phyloP scores from a whole-genome alignment of 257 asterid genomes.

The Parsonsia alboflavescens region DNA sequence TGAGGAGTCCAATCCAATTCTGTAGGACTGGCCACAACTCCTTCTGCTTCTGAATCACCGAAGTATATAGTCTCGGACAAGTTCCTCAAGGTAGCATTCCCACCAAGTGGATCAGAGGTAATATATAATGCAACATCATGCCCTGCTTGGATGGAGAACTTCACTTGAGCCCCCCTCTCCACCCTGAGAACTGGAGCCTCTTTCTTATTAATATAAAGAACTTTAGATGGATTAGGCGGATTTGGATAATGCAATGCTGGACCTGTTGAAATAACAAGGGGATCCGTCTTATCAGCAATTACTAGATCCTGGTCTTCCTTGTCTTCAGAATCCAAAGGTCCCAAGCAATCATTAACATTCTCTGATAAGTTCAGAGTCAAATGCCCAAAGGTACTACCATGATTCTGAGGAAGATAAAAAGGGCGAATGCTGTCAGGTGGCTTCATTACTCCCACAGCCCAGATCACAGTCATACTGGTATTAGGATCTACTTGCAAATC shows the following conservation, averaged over 20 bases:
- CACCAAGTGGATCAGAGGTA: conserved; percentile 95
- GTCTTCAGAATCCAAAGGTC: conserved; percentile 87
- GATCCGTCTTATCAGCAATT: conserved; percentile 86
- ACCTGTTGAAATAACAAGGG: conserved; percentile 68
- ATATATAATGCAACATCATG: conserved; percentile 96
- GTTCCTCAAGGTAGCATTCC: conserved; percentile 90
- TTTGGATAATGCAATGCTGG: conserved; percentile 85
- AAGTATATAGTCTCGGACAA: conserved; percentile 75
- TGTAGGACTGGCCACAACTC: conserved; percentile 81
- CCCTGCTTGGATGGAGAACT: conserved; percentile 93
- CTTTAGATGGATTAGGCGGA: conserved; percentile 90
- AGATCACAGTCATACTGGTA: conserved; percentile 66
- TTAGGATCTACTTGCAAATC: conserved; percentile 52
- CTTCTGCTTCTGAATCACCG: conserved; percentile 94
- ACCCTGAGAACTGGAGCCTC: conserved; percentile 91
- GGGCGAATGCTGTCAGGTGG: conserved; percentile 93
- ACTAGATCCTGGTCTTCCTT: conserved; percentile 96
- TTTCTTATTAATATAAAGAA: conserved; percentile 86
- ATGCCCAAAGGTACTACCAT: conserved; percentile 79
- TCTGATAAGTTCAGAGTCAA: conserved; percentile 65
- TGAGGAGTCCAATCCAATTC: conserved; percentile 88
- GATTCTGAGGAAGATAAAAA: conserved; percentile 90
- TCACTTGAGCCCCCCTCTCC: conserved; percentile 92
- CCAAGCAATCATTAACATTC: conserved; percentile 69
- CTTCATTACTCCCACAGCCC: conserved; percentile 85